phyloP scores from a whole-genome alignment of 305 asterid species.

The Solanum hybrid region DNA sequence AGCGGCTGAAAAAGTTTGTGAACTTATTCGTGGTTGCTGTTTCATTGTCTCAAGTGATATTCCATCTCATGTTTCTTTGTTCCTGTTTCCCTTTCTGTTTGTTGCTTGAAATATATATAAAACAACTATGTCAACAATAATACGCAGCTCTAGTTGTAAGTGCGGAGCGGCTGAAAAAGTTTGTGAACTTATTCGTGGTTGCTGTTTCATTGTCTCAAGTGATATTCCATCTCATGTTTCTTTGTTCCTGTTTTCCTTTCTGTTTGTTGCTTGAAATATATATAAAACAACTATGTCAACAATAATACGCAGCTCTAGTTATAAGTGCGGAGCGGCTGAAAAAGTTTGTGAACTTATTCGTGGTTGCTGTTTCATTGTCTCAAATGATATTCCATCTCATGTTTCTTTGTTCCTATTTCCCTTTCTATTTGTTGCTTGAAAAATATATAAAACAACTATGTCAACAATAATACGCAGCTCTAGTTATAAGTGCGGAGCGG shows the following conservation, averaged over 20 bases:
- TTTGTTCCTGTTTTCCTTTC: not conserved
- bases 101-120: no score
- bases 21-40: no score
- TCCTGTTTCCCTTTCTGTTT: no score
- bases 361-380: not conserved
- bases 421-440: not conserved
- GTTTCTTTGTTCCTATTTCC: not conserved
- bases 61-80: no score
- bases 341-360: conserved; percentile 14
- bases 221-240: not conserved
- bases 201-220: not conserved
- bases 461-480: no score
- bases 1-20: no score
- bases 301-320: conserved; percentile 47
- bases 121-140: no score
- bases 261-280: not conserved
- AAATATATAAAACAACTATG: no score
- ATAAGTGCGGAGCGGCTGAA: conserved; percentile 73
- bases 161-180: no score
- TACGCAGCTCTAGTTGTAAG: no score
- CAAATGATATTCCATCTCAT: not conserved
- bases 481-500: no score
- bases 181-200: not conserved
- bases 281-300: not conserved
- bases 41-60: no score